A percentile compares a stretch with the other conserved stretches of the same genome.
Conservation (phyloP, 2,329 filamentous ascomycete species). For the Cladosporium sp. region DNA sequence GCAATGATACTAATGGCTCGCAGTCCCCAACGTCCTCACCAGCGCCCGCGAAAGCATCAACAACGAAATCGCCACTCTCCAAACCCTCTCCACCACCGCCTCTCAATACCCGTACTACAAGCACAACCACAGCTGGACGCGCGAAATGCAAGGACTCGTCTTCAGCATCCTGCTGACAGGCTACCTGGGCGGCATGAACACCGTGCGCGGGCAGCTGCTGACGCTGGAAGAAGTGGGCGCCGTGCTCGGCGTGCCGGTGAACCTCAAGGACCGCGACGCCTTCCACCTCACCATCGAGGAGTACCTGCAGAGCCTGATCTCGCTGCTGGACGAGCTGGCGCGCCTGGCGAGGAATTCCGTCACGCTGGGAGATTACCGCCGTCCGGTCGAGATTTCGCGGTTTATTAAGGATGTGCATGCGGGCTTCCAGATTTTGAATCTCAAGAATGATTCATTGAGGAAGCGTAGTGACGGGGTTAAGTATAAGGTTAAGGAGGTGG, state of each 20-base stretch:
- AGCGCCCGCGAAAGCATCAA: constrained; percentile 67
- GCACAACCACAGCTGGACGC: constrained; percentile 85
- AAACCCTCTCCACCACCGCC: constrained; percentile 66
- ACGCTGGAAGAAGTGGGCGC: constrained; percentile 84
- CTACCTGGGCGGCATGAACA: constrained; percentile 73
- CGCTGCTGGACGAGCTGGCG: constrained; percentile 83
- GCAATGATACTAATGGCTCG: constrained; percentile 7
- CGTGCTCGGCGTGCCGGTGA: constrained; percentile 82
- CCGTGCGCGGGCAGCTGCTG: constrained; percentile 59
- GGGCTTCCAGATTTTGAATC: constrained; percentile 93
- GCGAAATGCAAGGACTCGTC: constrained; percentile 74
- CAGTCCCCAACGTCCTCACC: constrained; percentile 66
- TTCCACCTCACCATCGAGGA: constrained; percentile 98
- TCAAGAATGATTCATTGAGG: constrained; percentile 91
- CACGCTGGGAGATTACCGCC: constrained; percentile 79
- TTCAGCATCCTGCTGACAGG: constrained; percentile 59
- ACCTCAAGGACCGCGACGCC: constrained; percentile 77
- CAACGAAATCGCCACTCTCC: constrained; percentile 67
- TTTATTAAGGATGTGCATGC: constrained; percentile 96
- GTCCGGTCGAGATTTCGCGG: constrained; percentile 80
- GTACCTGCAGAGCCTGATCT: constrained; percentile 84
- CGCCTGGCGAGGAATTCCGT: constrained; percentile 93
- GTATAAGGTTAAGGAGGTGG: constrained; percentile 95
- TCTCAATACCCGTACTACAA: constrained; percentile 96
- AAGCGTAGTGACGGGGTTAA: constrained; percentile 91